Percentiles rank a stretch among this genome's conserved stretches.
Conservation (phyloP, 1,139 yeast species). For the Arxiozyma slooffiae region DNA sequence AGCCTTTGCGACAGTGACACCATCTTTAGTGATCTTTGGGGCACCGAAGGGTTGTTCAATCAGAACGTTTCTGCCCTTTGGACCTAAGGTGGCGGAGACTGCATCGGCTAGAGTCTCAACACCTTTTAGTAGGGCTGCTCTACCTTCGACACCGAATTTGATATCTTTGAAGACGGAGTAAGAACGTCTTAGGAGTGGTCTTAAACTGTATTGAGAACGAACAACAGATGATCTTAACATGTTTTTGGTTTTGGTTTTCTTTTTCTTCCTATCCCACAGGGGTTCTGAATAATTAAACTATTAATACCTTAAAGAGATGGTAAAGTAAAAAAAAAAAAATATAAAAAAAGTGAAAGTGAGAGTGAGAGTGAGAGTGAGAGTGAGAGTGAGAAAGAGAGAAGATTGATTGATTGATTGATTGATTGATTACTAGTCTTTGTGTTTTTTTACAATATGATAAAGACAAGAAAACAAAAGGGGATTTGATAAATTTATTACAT, state of each 20-base stretch:
- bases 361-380: no score
- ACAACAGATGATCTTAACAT: slow-evolving; percentile 25
- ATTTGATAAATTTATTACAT: no score
- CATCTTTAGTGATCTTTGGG: slow-evolving; percentile 98
- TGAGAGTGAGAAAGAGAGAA: background rate
- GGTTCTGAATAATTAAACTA: no score
- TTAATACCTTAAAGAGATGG: no score
- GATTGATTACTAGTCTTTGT: no score
- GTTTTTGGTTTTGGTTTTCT: background rate
- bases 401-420: no score
- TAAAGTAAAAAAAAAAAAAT: no score
- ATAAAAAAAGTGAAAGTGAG: no score
- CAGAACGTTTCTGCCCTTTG: slow-evolving; percentile 95
- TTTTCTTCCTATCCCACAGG: background rate
- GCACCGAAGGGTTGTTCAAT: slow-evolving; percentile 96
- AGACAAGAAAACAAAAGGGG: no score
- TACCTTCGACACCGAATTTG: slow-evolving; percentile 96
- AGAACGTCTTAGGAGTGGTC: slow-evolving; percentile 16
- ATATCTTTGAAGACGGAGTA: slow-evolving; percentile 82
- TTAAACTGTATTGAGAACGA: slow-evolving; percentile 17
- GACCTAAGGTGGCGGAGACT: slow-evolving; percentile 93
- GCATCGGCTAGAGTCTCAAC: slow-evolving; percentile 96
- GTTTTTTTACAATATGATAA: no score
- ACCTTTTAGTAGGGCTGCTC: slow-evolving; percentile 93
- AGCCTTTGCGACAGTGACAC: slow-evolving; percentile 95